Evolutionary conservation across 1,284 basidiomycete genomes (phyloP).

Genomic region (Entoloma clypeatum): DNA sequence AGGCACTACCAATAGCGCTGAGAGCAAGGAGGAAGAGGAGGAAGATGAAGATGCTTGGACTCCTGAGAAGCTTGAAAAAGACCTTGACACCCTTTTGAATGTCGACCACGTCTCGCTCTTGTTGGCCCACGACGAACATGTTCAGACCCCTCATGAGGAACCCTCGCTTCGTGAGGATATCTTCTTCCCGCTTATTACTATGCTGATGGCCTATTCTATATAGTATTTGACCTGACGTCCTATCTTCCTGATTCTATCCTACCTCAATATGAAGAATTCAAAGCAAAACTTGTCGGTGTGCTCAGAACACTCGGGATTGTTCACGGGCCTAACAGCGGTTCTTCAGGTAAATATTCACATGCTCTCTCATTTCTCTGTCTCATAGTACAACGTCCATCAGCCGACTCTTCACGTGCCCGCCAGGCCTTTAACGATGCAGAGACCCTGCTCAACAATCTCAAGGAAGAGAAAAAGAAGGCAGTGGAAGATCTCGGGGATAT

Average conservation of each 20-base stretch:
- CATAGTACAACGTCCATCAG: too few relatives aligned
- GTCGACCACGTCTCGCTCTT: constrained; percentile 74
- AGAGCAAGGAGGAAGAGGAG: constrained; percentile 37
- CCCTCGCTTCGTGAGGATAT: constrained; percentile 51
- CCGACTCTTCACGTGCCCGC: constrained; percentile 57
- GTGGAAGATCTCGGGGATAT: constrained; percentile 57
- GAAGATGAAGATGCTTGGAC: constrained; percentile 53
- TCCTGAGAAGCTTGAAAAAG: constrained; percentile 49
- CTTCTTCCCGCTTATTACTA: constrained; percentile 3
- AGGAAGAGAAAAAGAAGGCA: constrained; percentile 46
- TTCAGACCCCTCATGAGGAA: constrained; percentile 39
- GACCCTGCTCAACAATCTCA: constrained; percentile 41
- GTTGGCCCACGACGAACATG: constrained; percentile 69
- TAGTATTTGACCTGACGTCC: constrained; percentile 79
- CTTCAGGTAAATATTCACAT: constrained; percentile 39
- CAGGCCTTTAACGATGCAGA: constrained; percentile 64
- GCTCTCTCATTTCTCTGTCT: background rate
- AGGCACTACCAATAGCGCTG: constrained; percentile 30
- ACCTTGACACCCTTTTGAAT: constrained; percentile 65
- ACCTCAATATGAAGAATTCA: constrained; percentile 73
- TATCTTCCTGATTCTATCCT: constrained; percentile 86
- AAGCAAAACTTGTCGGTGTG: constrained; percentile 61
- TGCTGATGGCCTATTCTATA: constrained; percentile 11
- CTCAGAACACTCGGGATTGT: constrained; percentile 69
- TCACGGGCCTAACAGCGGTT: constrained; percentile 29